These are phyloP conservation scores for Globisporangium abappressorium DNA, from an alignment of 352 stramenopile species.

Conservation along the genomic window DNA sequence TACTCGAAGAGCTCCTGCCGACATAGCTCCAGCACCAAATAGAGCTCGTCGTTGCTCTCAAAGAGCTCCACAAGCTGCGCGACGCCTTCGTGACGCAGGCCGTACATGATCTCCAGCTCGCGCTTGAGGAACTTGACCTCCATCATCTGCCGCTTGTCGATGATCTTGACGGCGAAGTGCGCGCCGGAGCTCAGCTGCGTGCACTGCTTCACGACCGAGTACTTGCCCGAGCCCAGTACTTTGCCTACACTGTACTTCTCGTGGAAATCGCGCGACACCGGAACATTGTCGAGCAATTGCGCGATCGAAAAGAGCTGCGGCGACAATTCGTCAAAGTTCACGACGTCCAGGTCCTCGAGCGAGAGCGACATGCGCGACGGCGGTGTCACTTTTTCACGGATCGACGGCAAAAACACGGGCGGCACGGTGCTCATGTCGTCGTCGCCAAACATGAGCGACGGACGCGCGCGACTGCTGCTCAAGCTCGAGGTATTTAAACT, in stretches of 20 bases:
- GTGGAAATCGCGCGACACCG: slow-evolving; percentile 57
- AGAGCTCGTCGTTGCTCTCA: slow-evolving; percentile 69
- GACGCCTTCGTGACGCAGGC: slow-evolving; percentile 65
- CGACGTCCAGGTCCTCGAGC: slow-evolving; percentile 46
- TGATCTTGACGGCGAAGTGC: slow-evolving; percentile 73
- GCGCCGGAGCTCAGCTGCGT: slow-evolving; percentile 31
- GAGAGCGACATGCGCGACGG: slow-evolving; percentile 60
- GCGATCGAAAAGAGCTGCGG: slow-evolving; percentile 71
- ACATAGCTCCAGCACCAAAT: slow-evolving; percentile 82
- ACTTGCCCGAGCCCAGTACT: slow-evolving; percentile 72
- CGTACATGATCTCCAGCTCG: slow-evolving; percentile 87
- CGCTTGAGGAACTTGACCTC: slow-evolving; percentile 80
- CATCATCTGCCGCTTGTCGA: slow-evolving; percentile 82
- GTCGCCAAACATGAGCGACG: slow-evolving; percentile 63
- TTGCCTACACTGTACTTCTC: slow-evolving; percentile 48
- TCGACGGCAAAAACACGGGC: slow-evolving; percentile 60
- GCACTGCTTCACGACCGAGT: slow-evolving; percentile 73
- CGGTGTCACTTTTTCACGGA: slow-evolving; percentile 61
- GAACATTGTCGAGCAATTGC: slow-evolving; percentile 58
- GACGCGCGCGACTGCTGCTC: slow-evolving; percentile 23
- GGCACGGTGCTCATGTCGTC: slow-evolving; percentile 38
- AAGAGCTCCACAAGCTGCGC: slow-evolving; percentile 80
- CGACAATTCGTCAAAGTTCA: slow-evolving; percentile 30
- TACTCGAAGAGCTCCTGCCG: slow-evolving; percentile 80
- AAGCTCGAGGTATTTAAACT: neutral